Percentiles rank a stretch among this genome's conserved stretches.
Evolutionary conservation across 768 basidiomycete genomes (phyloP).

Genomic region (Nidularia sp.): DNA sequence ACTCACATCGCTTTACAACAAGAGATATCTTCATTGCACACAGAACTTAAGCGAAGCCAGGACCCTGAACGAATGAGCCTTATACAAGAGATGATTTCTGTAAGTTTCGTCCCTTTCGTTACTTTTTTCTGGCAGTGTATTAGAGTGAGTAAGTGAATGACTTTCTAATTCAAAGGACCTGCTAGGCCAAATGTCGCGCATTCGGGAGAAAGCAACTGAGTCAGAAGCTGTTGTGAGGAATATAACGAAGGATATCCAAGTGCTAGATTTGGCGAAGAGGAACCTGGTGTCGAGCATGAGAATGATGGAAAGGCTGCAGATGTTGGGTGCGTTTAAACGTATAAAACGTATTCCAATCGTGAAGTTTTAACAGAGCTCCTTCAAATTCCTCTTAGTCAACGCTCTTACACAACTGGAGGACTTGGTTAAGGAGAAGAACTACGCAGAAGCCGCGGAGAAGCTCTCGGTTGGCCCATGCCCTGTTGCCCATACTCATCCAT

Average conservation of each 20-base stretch:
- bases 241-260: constrained; percentile 96
- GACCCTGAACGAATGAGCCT: constrained; percentile 86
- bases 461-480: constrained; percentile 47
- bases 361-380: no score
- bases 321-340: constrained; percentile 67
- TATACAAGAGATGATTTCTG: constrained; percentile 96
- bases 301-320: constrained; percentile 83
- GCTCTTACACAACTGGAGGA: constrained; percentile 79
- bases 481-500: not conserved
- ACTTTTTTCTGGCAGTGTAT: not conserved
- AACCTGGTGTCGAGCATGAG: constrained; percentile 91
- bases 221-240: constrained; percentile 93
- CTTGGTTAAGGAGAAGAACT: constrained; percentile 72
- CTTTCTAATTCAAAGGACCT: constrained; percentile 59
- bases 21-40: constrained; percentile 68
- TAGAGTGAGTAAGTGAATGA: not conserved
- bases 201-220: constrained; percentile 95
- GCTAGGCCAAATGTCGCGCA: constrained; percentile 91
- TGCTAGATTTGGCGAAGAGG: constrained; percentile 89
- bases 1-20: constrained; percentile 66
- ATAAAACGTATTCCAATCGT: not conserved
- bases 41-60: constrained; percentile 69
- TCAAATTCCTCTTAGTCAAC: constrained; percentile 50
- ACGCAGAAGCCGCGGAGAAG: constrained; percentile 79
- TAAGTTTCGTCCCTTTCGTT: constrained; percentile 30